These are phyloP conservation scores for Leucoagaricus sp. DNA, from an alignment of 1,284 basidiomycete species.

Conservation along the genomic window DNA sequence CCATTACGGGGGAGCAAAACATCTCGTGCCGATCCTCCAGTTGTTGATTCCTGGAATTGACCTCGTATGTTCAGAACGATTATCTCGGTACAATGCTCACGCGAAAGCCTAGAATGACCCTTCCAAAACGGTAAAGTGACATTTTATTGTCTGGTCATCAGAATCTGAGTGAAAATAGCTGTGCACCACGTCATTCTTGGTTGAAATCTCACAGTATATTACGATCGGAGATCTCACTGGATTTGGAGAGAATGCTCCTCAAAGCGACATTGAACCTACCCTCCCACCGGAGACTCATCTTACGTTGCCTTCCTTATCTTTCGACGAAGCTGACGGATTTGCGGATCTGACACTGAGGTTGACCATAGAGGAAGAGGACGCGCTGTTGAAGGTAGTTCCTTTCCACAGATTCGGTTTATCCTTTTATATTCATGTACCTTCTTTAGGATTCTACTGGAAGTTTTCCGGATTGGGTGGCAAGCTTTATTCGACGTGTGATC, in stretches of 20 bases:
- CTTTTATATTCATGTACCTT: background rate
- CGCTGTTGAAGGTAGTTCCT: constrained; percentile 44
- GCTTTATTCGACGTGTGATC: constrained; percentile 82
- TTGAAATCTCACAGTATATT: constrained; percentile 81
- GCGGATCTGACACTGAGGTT: constrained; percentile 37
- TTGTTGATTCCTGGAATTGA: constrained; percentile 89
- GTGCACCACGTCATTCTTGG: constrained; percentile 76
- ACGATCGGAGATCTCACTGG: constrained; percentile 75
- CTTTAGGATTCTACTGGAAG: constrained; percentile 56
- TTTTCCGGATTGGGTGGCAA: constrained; percentile 82
- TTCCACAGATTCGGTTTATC: background rate
- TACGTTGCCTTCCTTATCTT: constrained; percentile 36
- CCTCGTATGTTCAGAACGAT: constrained; percentile 45
- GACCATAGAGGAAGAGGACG: constrained; percentile 61
- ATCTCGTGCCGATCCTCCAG: constrained; percentile 82
- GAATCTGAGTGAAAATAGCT: constrained; percentile 39
- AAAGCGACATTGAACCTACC: constrained; percentile 34
- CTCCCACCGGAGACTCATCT: constrained; percentile 27
- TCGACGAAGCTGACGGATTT: constrained; percentile 28
- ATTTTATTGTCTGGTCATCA: background rate
- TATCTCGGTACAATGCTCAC: constrained; percentile 4
- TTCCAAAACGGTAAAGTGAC: constrained; percentile 71
- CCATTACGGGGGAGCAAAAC: constrained; percentile 80
- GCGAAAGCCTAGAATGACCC: constrained; percentile 72
- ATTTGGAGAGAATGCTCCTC: constrained; percentile 28